Conservation (phyloP, 371 early-diverging fungal genomes). For the Lichtheimia ramosa region DNA sequence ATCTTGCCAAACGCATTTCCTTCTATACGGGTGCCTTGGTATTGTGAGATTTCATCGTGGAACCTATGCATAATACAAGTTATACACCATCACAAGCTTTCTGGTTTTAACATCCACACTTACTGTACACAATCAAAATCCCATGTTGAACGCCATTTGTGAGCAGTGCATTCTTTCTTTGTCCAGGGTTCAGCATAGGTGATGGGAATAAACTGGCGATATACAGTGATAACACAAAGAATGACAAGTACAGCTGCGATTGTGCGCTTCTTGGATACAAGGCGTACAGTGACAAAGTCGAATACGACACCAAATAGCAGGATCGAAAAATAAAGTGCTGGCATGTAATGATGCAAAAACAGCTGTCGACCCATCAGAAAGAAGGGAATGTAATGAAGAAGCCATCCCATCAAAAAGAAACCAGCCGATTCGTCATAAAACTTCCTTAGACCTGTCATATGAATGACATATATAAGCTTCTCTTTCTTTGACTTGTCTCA, state of each 20-base stretch:
- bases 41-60: conserved; percentile 30
- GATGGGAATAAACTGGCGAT: conserved; percentile 75
- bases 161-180: conserved; percentile 59
- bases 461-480: conserved; percentile 25
- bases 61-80: conserved; percentile 20
- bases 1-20: conserved; percentile 26
- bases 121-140: conserved; percentile 50
- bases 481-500: conserved; percentile 20
- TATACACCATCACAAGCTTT: neutral
- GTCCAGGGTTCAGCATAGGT: conserved; percentile 87
- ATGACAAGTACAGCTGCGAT: conserved; percentile 53
- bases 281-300: conserved; percentile 75
- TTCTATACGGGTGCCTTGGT: conserved; percentile 11
- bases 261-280: conserved; percentile 48
- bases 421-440: conserved; percentile 76
- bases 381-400: conserved; percentile 95
- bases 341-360: conserved; percentile 98
- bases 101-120: conserved; percentile 3
- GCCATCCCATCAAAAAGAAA: conserved; percentile 89
- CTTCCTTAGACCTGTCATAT: conserved; percentile 31
- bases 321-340: conserved; percentile 86
- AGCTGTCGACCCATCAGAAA: conserved; percentile 95
- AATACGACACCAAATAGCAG: conserved; percentile 71
- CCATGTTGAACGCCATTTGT: conserved; percentile 87
- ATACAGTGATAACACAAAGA: conserved; percentile 50